These are phyloP conservation scores for Gaultheria prostrata DNA, from an alignment of 148 eudicot species.

Conservation along the genomic window DNA sequence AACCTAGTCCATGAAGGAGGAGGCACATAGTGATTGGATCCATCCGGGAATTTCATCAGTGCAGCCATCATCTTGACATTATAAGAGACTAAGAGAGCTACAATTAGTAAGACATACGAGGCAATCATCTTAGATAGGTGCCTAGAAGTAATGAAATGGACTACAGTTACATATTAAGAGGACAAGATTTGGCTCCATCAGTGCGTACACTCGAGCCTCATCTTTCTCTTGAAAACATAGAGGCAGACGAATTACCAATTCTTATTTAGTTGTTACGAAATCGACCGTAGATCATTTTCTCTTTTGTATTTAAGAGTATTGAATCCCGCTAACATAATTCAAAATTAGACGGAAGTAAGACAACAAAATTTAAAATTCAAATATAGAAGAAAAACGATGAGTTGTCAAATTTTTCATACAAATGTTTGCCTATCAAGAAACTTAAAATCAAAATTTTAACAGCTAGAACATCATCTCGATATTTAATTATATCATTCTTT, in stretches of 20 bases:
- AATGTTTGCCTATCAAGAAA: neutral
- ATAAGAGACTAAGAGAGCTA: neutral
- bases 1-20: constrained; percentile 1
- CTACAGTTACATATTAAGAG: neutral
- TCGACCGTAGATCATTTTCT: no score
- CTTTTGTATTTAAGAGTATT: no score
- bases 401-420: no score
- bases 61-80: neutral
- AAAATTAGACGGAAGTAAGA: no score
- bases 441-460: neutral
- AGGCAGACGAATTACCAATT: neutral
- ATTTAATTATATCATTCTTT: neutral
- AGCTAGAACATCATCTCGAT: neutral
- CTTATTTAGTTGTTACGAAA: no score
- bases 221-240: neutral
- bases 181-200: neutral
- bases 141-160: neutral
- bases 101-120: neutral
- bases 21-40: neutral
- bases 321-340: no score
- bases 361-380: no score
- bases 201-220: neutral
- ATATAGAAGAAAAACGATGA: no score
- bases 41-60: neutral
- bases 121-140: neutral